Conservation (phyloP, 768 basidiomycete species). For the Boletus barrowsii region DNA sequence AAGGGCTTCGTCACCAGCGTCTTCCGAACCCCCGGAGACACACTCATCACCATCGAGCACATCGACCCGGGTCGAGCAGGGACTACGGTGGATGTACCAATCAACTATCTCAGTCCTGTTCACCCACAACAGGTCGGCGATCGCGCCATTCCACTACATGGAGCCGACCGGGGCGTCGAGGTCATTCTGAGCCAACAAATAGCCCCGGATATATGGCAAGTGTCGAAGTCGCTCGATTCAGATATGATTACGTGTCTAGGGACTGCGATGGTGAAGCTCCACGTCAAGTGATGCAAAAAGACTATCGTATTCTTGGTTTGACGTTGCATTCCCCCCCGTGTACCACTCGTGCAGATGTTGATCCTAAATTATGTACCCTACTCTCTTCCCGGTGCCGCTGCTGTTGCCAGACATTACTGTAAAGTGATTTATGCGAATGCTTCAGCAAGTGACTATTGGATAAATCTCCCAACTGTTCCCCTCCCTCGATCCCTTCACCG, state of each 20-base stretch:
- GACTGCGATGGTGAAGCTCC: slow-evolving; percentile 26
- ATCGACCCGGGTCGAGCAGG: slow-evolving; percentile 32
- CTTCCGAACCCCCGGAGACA: slow-evolving; percentile 28
- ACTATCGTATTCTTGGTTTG: background rate
- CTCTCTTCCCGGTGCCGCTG: no score
- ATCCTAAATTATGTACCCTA: slow-evolving; percentile 7
- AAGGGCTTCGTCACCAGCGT: slow-evolving; percentile 28
- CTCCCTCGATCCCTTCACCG: no score
- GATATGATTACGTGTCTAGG: slow-evolving; percentile 12
- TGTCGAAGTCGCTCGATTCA: slow-evolving; percentile 16
- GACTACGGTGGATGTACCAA: slow-evolving; percentile 37
- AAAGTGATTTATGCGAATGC: no score
- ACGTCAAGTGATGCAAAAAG: slow-evolving; percentile 16
- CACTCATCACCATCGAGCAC: slow-evolving; percentile 27
- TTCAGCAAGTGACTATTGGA: no score
- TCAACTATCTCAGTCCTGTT: slow-evolving; percentile 41
- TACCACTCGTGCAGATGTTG: background rate
- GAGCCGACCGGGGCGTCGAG: slow-evolving; percentile 39
- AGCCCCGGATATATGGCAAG: slow-evolving; percentile 27
- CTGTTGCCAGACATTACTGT: no score
- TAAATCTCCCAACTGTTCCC: no score
- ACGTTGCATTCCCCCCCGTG: background rate
- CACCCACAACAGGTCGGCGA: slow-evolving; percentile 40
- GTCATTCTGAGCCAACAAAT: slow-evolving; percentile 44
- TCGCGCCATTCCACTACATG: slow-evolving; percentile 49